Conservation (phyloP, 1,284 basidiomycete species). For the Fomitopsis schrenkii region DNA sequence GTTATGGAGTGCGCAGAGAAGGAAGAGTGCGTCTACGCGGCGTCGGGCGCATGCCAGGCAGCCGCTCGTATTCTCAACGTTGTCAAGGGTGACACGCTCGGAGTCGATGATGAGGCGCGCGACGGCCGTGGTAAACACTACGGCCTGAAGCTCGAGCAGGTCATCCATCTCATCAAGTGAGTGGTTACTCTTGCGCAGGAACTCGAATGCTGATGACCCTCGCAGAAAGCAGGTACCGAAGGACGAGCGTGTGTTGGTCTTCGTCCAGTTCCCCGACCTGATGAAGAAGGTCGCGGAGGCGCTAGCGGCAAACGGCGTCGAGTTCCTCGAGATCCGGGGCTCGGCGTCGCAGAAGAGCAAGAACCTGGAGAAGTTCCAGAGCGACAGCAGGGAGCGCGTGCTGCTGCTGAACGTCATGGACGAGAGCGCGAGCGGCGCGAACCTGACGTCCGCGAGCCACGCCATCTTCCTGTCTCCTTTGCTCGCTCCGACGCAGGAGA, state of each 20-base stretch:
- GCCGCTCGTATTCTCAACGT: constrained; percentile 76
- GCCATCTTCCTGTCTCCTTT: constrained; percentile 93
- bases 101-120: constrained; percentile 74
- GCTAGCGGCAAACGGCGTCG: constrained; percentile 66
- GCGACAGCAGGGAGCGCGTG: constrained; percentile 71
- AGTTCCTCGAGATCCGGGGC: constrained; percentile 81
- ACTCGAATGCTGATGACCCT: constrained; percentile 4
- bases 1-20: constrained; percentile 68
- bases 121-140: constrained; percentile 77
- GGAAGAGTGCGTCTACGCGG: constrained; percentile 79
- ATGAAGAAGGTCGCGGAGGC: constrained; percentile 88
- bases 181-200: constrained; percentile 21
- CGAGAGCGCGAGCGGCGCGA: constrained; percentile 90
- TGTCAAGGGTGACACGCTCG: constrained; percentile 78
- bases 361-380: constrained; percentile 82
- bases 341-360: constrained; percentile 75
- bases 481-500: constrained; percentile 72
- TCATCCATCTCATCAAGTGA: constrained; percentile 80
- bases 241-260: constrained; percentile 83
- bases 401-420: constrained; percentile 90
- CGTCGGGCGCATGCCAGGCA: constrained; percentile 64
- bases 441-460: constrained; percentile 91
- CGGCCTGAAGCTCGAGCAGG: constrained; percentile 85
- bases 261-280: constrained; percentile 92
- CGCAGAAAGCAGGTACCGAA: constrained; percentile 63